Conservation (phyloP, 192 early-diverging fungal species). For the Phlyctochytrium planicorne region DNA sequence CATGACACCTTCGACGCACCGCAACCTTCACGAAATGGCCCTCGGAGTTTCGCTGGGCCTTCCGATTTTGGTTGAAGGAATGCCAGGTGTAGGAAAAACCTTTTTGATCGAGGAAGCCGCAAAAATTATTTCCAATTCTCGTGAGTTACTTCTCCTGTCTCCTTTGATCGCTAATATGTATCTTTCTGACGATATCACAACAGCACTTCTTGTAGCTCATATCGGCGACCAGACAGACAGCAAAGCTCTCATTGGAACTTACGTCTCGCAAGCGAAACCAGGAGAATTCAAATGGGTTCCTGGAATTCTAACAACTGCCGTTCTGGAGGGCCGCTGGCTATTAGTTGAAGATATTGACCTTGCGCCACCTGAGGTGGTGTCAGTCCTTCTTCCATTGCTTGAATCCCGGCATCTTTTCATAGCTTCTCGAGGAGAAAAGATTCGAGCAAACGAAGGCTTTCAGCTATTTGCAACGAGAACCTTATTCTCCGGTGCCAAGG, state of each 20-base stretch:
- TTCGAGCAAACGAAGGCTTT: slow-evolving; percentile 82
- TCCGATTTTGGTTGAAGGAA: slow-evolving; percentile 85
- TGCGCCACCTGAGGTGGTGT: slow-evolving; percentile 91
- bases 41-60: slow-evolving; percentile 82
- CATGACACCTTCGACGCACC: slow-evolving; percentile 71
- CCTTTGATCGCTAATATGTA: slow-evolving; percentile 1
- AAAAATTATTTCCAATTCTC: slow-evolving; percentile 55
- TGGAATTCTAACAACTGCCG: slow-evolving; percentile 90
- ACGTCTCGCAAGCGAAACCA: slow-evolving; percentile 86
- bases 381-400: slow-evolving; percentile 86
- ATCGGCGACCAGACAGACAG: slow-evolving; percentile 95
- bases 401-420: slow-evolving; percentile 90
- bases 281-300: slow-evolving; percentile 95
- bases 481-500: slow-evolving; percentile 3
- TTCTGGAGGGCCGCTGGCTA: slow-evolving; percentile 88
- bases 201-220: slow-evolving; percentile 88
- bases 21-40: slow-evolving; percentile 77
- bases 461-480: slow-evolving; percentile 86
- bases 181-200: slow-evolving; percentile 35
- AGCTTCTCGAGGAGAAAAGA: slow-evolving; percentile 82
- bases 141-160: slow-evolving; percentile 2
- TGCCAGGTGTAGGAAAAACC: slow-evolving; percentile 87
- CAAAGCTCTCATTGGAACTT: slow-evolving; percentile 93
- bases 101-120: slow-evolving; percentile 87
- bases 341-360: slow-evolving; percentile 97